These are phyloP conservation scores for Hanseniaspora pseudoguilliermondii DNA, from an alignment of 805 yeast species.

Conservation along the genomic window DNA sequence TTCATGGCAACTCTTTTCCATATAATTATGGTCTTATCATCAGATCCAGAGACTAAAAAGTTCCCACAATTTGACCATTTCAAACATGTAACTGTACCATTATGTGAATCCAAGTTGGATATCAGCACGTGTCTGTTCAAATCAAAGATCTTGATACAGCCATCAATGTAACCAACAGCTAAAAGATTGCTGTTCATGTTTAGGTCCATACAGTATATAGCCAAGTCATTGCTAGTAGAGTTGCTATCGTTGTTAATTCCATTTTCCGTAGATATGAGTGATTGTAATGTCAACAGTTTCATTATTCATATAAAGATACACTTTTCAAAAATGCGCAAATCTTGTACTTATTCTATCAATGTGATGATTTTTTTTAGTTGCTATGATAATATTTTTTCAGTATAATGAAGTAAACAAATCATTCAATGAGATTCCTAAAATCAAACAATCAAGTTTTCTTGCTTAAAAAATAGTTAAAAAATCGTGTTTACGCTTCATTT, in stretches of 20 bases:
- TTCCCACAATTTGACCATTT: slow-evolving; percentile 86
- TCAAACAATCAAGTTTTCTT: not conserved
- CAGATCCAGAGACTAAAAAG: slow-evolving; percentile 88
- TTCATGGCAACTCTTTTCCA: slow-evolving; percentile 53
- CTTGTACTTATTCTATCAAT: no score
- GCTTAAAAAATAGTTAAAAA: no score
- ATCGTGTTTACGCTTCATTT: no score
- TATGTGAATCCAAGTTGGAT: slow-evolving; percentile 87
- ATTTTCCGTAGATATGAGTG: slow-evolving; percentile 1
- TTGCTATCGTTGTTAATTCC: not conserved
- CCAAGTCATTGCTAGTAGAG: not conserved
- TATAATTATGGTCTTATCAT: slow-evolving; percentile 77
- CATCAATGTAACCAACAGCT: slow-evolving; percentile 6
- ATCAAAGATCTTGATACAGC: slow-evolving; percentile 5
- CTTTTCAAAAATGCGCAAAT: no score
- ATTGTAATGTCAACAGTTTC: slow-evolving; percentile 17
- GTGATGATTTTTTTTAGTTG: no score
- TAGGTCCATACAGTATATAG: slow-evolving; percentile 7
- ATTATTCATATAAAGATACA: not conserved
- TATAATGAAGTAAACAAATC: no score
- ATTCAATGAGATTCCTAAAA: no score
- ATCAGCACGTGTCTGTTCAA: slow-evolving; percentile 36
- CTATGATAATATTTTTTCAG: no score
- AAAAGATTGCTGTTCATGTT: not conserved
- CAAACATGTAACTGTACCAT: slow-evolving; percentile 92